Evolutionary conservation across 163 green algal genomes (phyloP).

Genomic region (Chlamydomonas reinhardtii): DNA sequence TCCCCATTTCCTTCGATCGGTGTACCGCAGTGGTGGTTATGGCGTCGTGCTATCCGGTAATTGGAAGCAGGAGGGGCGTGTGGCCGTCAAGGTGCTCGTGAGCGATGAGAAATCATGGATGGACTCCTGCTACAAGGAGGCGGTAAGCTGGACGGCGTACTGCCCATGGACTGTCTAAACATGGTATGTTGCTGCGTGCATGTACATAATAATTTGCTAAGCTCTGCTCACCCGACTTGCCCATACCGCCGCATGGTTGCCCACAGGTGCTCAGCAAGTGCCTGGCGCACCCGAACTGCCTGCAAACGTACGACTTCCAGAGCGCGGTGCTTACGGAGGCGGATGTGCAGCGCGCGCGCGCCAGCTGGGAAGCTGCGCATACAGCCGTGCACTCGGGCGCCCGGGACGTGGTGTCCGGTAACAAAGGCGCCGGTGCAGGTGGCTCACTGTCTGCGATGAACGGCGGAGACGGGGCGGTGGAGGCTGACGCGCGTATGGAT

Average conservation of each 20-base stretch:
- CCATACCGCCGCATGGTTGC: no score
- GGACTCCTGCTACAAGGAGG: constrained; percentile 34
- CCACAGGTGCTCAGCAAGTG: constrained; percentile 26
- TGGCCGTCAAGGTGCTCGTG: constrained; percentile 39
- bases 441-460: not conserved
- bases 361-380: constrained; percentile 1
- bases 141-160: constrained; percentile 15
- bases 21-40: constrained; percentile 7
- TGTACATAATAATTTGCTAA: no score
- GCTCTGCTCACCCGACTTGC: no score
- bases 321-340: not conserved
- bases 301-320: constrained; percentile 47
- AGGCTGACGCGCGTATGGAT: constrained; percentile 5
- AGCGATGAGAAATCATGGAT: constrained; percentile 14
- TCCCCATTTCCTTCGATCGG: no score
- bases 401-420: not conserved
- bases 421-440: not conserved
- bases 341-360: not conserved
- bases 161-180: no score
- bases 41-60: constrained; percentile 19
- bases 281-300: constrained; percentile 26
- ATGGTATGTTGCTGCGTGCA: no score
- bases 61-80: constrained; percentile 30
- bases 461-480: not conserved
- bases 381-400: no score